Base-by-base conservation (phyloP, 306 rosid species). In the Sophora flavescens region DNA sequence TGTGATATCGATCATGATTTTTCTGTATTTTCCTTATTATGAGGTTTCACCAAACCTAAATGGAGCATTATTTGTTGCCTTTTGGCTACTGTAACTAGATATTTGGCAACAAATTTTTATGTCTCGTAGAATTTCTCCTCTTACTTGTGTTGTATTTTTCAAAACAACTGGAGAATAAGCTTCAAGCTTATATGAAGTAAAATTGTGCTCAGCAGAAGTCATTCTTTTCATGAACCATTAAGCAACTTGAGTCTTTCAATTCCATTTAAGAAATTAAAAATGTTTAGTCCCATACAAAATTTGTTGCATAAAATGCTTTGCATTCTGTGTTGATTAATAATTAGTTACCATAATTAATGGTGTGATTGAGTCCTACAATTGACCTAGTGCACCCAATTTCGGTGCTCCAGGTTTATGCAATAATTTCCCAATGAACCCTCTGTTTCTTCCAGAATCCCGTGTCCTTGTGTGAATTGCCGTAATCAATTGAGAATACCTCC, bases 11-110 rank as follows among this genome's bases (percentile, higher is more conserved):
- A 57, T 66, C 14, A 11, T 54, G 6, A 38, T 9, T 36, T 68
- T 62, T 70, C 44, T 77, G 52, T 48, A 18, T 42, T 30, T 75
- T 72, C 33, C 38, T 60, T 41, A 9, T 79, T 79, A 47, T 41
- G 22, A 54, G 53, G 51, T 26, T 70, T 56, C 22, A 22, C 13
- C 17, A 32, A 52, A 53, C 64, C 72, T 13, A 8, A 77, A 50
- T 67, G 71, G 56, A 18, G 79, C 18, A 41, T 28, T 68, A 14
- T 60, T 53, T 28, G 58, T 33, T 63, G 53, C 42, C 41, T 53
- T 61, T 62, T 69, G 61, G 32, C 51, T 50, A 5, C 14, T 58
- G 35, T 58, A 57, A 54, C 26, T 9, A 7, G 22, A 63, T 70
- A 16, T 45, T 54, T 30, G 53, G 54, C 54, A 5, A 45, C 44